Conservation (phyloP, 805 yeast species). For the Lipomyces lipofer region DNA sequence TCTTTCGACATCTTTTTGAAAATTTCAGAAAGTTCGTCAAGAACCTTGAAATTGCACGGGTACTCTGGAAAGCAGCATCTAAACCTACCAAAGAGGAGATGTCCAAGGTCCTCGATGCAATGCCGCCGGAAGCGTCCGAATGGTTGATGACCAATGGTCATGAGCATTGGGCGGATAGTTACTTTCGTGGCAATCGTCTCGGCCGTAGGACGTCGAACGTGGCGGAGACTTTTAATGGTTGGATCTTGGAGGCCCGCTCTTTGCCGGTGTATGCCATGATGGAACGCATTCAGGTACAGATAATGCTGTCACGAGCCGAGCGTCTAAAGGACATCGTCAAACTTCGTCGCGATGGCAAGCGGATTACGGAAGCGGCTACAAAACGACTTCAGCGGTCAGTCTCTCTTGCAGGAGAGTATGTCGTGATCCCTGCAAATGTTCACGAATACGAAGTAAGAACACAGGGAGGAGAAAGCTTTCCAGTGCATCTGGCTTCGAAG, state of each 20-base stretch:
- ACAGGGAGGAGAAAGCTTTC: not conserved
- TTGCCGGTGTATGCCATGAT: not conserved
- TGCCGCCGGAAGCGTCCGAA: not conserved
- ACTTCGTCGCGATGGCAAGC: not conserved
- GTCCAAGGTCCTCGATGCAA: not conserved
- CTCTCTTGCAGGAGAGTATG: not conserved
- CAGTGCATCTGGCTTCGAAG: not conserved
- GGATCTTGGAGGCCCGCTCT: constrained; percentile 1
- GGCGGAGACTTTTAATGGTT: not conserved
- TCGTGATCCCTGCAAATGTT: not conserved
- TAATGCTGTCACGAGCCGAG: constrained; percentile 1
- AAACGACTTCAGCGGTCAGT: not conserved
- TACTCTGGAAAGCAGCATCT: not conserved
- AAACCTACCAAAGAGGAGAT: not conserved
- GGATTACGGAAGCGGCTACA: not conserved
- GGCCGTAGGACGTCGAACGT: not conserved
- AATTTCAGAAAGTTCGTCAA: not conserved
- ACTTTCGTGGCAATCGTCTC: not conserved
- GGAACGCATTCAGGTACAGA: not conserved
- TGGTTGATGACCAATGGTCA: not conserved
- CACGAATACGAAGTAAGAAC: constrained; percentile 1
- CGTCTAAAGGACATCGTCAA: not conserved
- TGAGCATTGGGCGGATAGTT: not conserved
- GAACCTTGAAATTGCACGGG: not conserved
- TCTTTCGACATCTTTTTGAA: not conserved